Evolutionary conservation across 345 rosid species (phyloP), one percentile per base, ranked within the genome.

Genomic region (Pistacia integerrima): DNA sequence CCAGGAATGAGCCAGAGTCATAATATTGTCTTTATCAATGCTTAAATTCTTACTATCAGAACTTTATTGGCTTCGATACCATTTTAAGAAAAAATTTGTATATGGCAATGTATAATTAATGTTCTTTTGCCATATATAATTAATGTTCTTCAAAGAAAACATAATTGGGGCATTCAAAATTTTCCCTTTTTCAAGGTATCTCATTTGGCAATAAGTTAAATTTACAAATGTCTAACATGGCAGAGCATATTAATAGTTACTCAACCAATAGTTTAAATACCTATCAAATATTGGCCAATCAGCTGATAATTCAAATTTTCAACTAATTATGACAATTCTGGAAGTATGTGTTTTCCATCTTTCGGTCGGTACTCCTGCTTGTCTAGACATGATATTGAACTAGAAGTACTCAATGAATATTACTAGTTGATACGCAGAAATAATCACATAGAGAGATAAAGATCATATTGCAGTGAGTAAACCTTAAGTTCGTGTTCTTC

Each of bases 21-120:
- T 61, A 65, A 64, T 25, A 4, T 20, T 46, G 70, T 57, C 70
- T 46, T 30, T 64, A 48, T 60, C 16, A 4, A 46, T 58, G 36
- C 8, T 35, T 48, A 55, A 38, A 55, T 35, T 51, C 49, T 57
- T 62, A 62, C 67, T 46, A 64, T 8, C 56, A 75, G 64, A 65
- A 77, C 4, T 77, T 76, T 67, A 73, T 68, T 62, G 84, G 64
- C 54, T 44, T 54, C 6, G 8, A 11, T 67, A 18, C 20, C 63
- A 46, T 52, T 25, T 59, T 12, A 33, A n/a, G 74, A 41, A 44
- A 16, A 73, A 41, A 33, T 44, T 13, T 16, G 22, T 57, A 18
- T 78, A 72, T 72, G 79, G 76, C 11, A 80, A 76, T 54, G 41
- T 10, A 64, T 46, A 69, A 74, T 72, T 75, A 80, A 69, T 73